These are phyloP conservation scores for Nigrospora oryzae DNA, from an alignment of 2,329 filamentous ascomycete genomes.

Conservation along the genomic window DNA sequence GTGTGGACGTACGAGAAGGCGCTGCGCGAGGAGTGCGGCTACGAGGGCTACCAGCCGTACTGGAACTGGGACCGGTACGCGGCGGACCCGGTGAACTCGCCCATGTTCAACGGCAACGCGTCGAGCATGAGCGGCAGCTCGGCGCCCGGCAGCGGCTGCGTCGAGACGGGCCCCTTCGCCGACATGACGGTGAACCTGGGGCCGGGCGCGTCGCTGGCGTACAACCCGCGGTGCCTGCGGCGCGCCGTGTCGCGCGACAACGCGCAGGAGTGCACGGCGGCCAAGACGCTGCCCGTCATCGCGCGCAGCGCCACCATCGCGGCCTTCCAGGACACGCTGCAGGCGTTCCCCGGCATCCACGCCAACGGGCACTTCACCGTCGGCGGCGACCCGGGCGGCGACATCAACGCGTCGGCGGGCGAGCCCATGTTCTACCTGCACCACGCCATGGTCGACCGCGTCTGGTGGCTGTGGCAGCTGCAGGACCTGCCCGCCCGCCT, in stretches of 20 bases:
- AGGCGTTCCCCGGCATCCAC: slow-evolving; percentile 21
- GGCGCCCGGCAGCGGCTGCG: slow-evolving; percentile 40
- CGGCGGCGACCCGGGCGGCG: slow-evolving; percentile 16
- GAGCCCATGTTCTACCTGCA: slow-evolving; percentile 15
- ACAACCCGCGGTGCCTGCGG: slow-evolving; percentile 26
- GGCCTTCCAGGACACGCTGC: slow-evolving; percentile 25
- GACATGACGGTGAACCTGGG: slow-evolving; percentile 19
- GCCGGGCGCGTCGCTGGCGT: slow-evolving; percentile 13
- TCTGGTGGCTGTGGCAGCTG: slow-evolving; percentile 13
- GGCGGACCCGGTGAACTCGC: slow-evolving; percentile 27
- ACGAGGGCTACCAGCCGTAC: slow-evolving; percentile 18
- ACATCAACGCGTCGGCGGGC: slow-evolving; percentile 9
- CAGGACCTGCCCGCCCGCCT: slow-evolving; percentile 6
- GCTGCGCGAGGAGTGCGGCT: slow-evolving; percentile 14
- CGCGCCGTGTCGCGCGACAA: slow-evolving; percentile 14
- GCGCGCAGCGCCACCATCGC: slow-evolving; percentile 13
- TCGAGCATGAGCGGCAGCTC: slow-evolving; percentile 32
- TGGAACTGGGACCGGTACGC: slow-evolving; percentile 35
- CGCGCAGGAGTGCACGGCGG: slow-evolving; percentile 16
- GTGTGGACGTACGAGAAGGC: slow-evolving; percentile 12
- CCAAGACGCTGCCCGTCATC: slow-evolving; percentile 10
- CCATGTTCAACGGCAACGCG: slow-evolving; percentile 38
- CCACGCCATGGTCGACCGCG: slow-evolving; percentile 10
- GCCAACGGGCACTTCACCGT: slow-evolving; percentile 18
- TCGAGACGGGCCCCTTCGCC: slow-evolving; percentile 31